phyloP scores from a whole-genome alignment of 768 basidiomycete species.

The Coprinellus micaceus region DNA sequence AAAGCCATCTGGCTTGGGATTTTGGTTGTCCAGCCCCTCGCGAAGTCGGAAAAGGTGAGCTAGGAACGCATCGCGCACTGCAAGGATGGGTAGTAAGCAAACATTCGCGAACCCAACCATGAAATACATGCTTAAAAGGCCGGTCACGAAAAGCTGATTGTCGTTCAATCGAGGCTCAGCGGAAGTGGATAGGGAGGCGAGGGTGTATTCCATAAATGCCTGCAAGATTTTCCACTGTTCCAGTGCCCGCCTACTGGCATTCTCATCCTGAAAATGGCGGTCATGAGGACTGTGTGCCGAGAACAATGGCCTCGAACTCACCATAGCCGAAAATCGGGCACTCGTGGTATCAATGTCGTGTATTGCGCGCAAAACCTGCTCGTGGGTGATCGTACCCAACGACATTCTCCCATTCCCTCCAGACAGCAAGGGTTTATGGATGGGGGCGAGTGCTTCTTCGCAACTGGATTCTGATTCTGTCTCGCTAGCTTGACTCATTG shows the following conservation, averaged over 20 bases:
- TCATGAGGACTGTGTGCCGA: too few species aligned
- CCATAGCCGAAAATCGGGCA: background rate
- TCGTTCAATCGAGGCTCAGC: background rate
- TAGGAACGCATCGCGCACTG: background rate
- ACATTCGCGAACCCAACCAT: too few species aligned
- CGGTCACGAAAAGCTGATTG: background rate
- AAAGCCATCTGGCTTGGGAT: too few species aligned
- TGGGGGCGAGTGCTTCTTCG: background rate
- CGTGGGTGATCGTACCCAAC: background rate
- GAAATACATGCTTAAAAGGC: background rate
- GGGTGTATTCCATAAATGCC: background rate
- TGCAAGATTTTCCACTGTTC: background rate
- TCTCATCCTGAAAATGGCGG: background rate
- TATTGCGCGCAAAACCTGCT: background rate
- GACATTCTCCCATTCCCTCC: background rate
- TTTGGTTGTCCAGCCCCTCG: too few species aligned
- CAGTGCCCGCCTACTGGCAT: background rate
- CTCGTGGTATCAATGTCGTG: background rate
- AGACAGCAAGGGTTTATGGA: background rate
- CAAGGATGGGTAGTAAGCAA: background rate
- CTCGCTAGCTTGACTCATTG: slow-evolving; percentile 32
- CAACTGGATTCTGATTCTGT: slow-evolving; percentile 45
- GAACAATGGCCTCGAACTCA: too few species aligned
- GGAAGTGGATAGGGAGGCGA: background rate
- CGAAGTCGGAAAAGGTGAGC: background rate